Evolutionary conservation across 805 yeast genomes (phyloP), one percentile per base, ranked within the genome.

Genomic region (Komagataella ulmi): DNA sequence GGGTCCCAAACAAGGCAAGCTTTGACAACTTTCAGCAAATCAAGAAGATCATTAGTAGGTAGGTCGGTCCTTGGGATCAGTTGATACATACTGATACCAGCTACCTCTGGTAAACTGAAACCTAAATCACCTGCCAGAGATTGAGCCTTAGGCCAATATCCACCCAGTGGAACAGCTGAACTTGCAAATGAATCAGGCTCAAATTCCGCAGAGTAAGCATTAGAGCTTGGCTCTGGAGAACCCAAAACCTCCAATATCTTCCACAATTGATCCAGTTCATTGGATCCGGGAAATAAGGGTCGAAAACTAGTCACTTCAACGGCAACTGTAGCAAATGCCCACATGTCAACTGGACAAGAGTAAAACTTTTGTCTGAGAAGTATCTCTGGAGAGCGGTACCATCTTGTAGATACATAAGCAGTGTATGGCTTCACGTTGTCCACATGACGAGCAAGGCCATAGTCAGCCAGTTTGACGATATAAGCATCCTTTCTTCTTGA

Each of bases 301-400:
- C 73, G 63, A 58, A 85, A 80, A 47, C 80, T 80, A 19, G 87
- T 85, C 47, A 81, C 72, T 61, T 86, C 95, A 6, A 78, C 77
- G 1, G 86, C 88, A 44, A 86, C 88, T 47, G 82, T 76, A 1
- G 89, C 95, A 70, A 85, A 86, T 0, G 95, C 91, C 95, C 95
- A 86, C 40, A 86, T 76, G 67, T 86, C 95, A 44, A 84, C 76
- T 2, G 93, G 88, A 54, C 67, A 76, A 0, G 88, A 77, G 60
- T 86, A 83, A 58, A 65, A 69, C 4, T 73, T 74, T 55, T 77
- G 80, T 57, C 91, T 73, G 53, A 86, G 67, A 48, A 86, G 69
- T 18, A 86, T 83, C 62, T 86, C 95, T 0, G 95, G 95, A 0
- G 91, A 79, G 55, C 95, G 71, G 60, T 86, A 86, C 95, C 95